Evolutionary conservation across 352 stramenopile species (phyloP).

Genomic region (Globisporangium echinulatum): DNA sequence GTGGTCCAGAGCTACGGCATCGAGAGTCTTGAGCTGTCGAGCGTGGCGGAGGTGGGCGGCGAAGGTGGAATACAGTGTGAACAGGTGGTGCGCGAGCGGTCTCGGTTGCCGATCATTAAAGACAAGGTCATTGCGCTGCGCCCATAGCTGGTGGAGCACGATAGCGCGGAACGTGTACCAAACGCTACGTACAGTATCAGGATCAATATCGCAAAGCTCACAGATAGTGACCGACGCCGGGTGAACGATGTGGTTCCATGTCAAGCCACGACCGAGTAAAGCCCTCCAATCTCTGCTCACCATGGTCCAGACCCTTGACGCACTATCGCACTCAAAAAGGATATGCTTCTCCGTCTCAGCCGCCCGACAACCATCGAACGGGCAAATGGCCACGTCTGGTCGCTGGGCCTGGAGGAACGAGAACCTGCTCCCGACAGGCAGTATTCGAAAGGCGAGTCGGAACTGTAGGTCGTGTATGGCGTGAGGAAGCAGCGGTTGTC

Average conservation of each 20-base stretch:
- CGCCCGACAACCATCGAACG: neutral
- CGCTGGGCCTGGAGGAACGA: neutral
- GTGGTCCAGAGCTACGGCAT: neutral
- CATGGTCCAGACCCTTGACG: neutral
- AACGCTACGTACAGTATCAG: neutral
- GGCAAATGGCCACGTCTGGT: neutral
- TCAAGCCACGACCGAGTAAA: neutral
- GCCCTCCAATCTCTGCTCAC: neutral
- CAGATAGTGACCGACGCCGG: neutral
- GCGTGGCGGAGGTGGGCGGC: constrained; percentile 1
- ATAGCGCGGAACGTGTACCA: neutral
- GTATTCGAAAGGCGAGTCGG: neutral
- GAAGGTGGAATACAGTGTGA: constrained; percentile 3
- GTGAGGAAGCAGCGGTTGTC: neutral
- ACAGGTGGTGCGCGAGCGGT: neutral
- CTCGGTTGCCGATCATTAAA: neutral
- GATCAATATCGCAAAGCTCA: neutral
- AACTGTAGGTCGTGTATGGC: constrained; percentile 1
- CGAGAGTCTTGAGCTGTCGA: neutral
- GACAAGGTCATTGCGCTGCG: constrained; percentile 3
- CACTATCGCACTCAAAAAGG: neutral
- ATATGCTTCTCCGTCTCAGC: neutral
- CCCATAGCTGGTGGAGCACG: neutral
- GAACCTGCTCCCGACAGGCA: neutral
- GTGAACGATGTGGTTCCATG: neutral